These are phyloP conservation scores for Bothriochloa decipiens DNA, from an alignment of 176 grass and related monocot genomes.

Conservation along the genomic window DNA sequence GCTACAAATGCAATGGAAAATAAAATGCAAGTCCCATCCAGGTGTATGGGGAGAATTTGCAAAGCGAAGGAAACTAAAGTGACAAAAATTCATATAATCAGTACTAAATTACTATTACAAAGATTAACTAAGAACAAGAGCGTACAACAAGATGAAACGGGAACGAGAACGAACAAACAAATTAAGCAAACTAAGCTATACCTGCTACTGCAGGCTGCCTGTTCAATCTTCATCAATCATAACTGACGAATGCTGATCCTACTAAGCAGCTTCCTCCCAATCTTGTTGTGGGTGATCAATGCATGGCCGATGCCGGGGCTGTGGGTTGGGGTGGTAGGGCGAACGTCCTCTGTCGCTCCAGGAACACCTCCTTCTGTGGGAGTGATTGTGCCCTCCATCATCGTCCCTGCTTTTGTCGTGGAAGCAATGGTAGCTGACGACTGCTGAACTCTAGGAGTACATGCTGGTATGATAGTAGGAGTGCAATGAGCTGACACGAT, in stretches of 20 bases:
- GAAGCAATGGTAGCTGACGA: not conserved
- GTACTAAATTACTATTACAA: too few relatives aligned
- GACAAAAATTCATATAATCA: too few relatives aligned
- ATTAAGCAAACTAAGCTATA: not conserved
- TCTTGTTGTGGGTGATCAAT: constrained; percentile 38
- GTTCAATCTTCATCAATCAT: not conserved
- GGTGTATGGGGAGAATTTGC: too few relatives aligned
- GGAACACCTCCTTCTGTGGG: constrained; percentile 3
- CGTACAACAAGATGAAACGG: too few relatives aligned
- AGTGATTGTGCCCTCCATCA: constrained; percentile 14
- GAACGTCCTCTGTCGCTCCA: not conserved
- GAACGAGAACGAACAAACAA: too few relatives aligned
- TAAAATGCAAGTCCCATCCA: too few relatives aligned
- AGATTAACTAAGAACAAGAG: too few relatives aligned
- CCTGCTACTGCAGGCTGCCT: not conserved
- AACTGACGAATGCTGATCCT: not conserved
- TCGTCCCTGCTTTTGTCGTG: not conserved
- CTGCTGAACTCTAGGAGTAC: not conserved
- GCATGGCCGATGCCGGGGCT: constrained; percentile 47
- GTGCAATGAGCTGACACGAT: not conserved
- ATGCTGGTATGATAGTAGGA: not conserved
- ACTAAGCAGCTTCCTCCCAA: constrained; percentile 41
- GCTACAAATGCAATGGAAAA: too few relatives aligned
- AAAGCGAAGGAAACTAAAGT: too few relatives aligned
- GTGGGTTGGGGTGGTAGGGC: not conserved